Evolutionary conservation across 2,329 filamentous ascomycete species (phyloP).

Genomic region (Mariannaea elegans): DNA sequence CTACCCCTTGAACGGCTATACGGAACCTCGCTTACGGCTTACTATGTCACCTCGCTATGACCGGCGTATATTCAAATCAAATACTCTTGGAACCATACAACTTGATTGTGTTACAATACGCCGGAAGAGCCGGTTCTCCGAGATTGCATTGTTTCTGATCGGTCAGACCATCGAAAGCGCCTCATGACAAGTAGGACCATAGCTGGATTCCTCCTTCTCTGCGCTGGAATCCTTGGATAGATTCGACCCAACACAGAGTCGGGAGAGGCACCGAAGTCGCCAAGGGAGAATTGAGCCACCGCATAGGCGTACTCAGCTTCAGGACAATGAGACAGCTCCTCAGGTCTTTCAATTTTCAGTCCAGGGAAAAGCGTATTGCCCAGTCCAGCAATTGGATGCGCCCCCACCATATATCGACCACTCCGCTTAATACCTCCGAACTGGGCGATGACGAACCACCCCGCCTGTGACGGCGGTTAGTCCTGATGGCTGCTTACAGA

Average conservation of each 20-base stretch:
- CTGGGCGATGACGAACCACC: slow-evolving; percentile 22
- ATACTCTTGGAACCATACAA: no score
- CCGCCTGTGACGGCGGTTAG: slow-evolving; percentile 7
- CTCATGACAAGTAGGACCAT: not conserved
- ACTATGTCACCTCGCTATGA: no score
- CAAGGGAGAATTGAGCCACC: no score
- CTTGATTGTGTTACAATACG: no score
- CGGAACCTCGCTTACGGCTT: no score
- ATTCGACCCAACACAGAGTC: no score
- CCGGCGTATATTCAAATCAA: no score
- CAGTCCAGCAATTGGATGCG: slow-evolving; percentile 13
- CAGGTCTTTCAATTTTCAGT: not conserved
- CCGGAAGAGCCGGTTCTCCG: slow-evolving; percentile 41
- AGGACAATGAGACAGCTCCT: no score
- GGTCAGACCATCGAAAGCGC: not conserved
- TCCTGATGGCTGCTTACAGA: slow-evolving; percentile 21
- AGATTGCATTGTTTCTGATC: slow-evolving; percentile 39
- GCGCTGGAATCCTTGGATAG: no score
- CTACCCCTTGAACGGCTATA: no score
- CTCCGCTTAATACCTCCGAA: slow-evolving; percentile 5
- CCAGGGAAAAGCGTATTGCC: not conserved
- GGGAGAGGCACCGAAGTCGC: no score
- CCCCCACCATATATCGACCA: not conserved
- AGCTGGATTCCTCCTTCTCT: not conserved
- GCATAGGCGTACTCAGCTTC: no score